phyloP scores from a whole-genome alignment of 176 grass and related monocot species.

The Oryza coarctata region DNA sequence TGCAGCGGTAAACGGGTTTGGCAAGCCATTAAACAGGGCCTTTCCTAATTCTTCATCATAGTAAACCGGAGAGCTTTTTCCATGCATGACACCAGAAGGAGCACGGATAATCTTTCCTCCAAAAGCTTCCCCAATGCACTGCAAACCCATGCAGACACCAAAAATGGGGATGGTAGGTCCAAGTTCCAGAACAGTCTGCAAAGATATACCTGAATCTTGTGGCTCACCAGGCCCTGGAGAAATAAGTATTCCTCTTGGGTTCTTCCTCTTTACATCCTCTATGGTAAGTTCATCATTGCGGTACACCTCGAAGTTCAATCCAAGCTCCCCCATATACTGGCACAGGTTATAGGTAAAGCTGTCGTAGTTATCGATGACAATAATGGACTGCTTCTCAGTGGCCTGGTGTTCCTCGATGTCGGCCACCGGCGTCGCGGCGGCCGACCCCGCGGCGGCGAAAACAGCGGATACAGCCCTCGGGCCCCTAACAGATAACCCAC shows the following conservation, averaged over 20 bases:
- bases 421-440: constrained; percentile 20
- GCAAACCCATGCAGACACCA: constrained; percentile 98
- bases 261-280: constrained; percentile 78
- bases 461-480: not conserved
- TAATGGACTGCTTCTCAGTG: constrained; percentile 58
- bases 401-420: constrained; percentile 24
- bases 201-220: constrained; percentile 94
- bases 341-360: constrained; percentile 97
- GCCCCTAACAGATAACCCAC: not conserved
- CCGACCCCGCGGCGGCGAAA: constrained; percentile 17
- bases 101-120: constrained; percentile 98
- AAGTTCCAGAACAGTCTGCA: constrained; percentile 85
- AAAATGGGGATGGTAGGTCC: constrained; percentile 90
- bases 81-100: constrained; percentile 89
- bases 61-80: constrained; percentile 86
- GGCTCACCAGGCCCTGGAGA: constrained; percentile 90
- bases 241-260: constrained; percentile 94
- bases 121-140: constrained; percentile 96
- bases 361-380: constrained; percentile 97
- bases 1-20: constrained; percentile 84
- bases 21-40: constrained; percentile 69
- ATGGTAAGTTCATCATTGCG: constrained; percentile 93
- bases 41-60: constrained; percentile 73
- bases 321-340: constrained; percentile 97
- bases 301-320: constrained; percentile 85